Evolutionary conservation across 2,329 filamentous ascomycete genomes (phyloP).

Genomic region (Calcarisporium arbuscula): DNA sequence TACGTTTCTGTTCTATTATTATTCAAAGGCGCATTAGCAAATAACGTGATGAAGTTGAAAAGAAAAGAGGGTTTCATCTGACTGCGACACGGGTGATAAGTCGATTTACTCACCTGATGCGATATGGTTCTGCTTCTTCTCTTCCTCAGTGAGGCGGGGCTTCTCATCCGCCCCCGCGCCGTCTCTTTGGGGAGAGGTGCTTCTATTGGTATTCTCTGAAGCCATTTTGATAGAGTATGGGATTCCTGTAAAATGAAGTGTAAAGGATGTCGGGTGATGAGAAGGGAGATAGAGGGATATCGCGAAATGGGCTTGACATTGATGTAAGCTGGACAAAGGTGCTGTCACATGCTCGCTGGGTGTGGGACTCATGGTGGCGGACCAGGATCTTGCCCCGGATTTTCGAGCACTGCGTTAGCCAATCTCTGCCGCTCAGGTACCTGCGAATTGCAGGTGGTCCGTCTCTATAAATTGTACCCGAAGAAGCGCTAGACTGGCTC

Average conservation of each 20-base stretch:
- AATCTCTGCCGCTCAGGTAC: neutral
- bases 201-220: slow-evolving; percentile 13
- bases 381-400: slow-evolving; percentile 27
- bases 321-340: too few relatives aligned
- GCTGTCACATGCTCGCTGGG: too few relatives aligned
- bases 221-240: too few relatives aligned
- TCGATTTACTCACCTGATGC: slow-evolving; percentile 38
- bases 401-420: slow-evolving; percentile 15
- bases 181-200: slow-evolving; percentile 11
- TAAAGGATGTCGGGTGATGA: too few relatives aligned
- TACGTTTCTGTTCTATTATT: slow-evolving; percentile 35
- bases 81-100: neutral
- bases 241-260: too few relatives aligned
- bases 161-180: slow-evolving; percentile 34
- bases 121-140: slow-evolving; percentile 51
- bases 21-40: slow-evolving; percentile 10
- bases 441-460: too few relatives aligned
- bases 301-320: too few relatives aligned
- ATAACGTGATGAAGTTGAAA: neutral
- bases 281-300: too few relatives aligned
- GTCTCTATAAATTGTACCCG: too few relatives aligned
- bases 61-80: neutral
- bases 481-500: too few relatives aligned
- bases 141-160: slow-evolving; percentile 45
- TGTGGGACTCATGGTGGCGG: too few relatives aligned